These are phyloP conservation scores for Pseudogymnoascus sp. DNA, from an alignment of 2,329 filamentous ascomycete species.

Conservation along the genomic window DNA sequence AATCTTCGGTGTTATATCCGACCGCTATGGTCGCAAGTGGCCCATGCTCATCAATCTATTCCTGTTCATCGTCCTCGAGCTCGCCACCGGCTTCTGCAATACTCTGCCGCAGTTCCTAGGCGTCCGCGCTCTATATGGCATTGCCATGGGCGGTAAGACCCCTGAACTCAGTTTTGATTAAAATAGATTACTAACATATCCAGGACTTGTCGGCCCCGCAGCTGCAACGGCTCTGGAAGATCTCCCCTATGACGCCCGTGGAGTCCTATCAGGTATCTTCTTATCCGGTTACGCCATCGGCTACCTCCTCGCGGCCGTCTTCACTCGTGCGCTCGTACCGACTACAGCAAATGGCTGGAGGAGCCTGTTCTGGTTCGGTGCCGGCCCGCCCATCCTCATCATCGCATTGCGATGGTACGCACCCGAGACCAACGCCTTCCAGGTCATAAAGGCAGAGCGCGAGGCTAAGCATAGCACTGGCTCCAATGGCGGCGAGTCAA, in stretches of 20 bases:
- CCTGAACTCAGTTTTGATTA: background rate
- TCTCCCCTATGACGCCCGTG: slow-evolving; percentile 24
- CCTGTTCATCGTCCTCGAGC: slow-evolving; percentile 62
- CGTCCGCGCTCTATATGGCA: slow-evolving; percentile 66
- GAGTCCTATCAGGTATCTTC: slow-evolving; percentile 26
- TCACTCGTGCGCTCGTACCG: slow-evolving; percentile 60
- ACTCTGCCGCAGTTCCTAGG: slow-evolving; percentile 51
- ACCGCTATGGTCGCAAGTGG: slow-evolving; percentile 58
- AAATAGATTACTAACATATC: background rate
- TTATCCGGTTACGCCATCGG: slow-evolving; percentile 26
- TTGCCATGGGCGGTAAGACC: slow-evolving; percentile 66
- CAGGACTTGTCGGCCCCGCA: slow-evolving; percentile 61
- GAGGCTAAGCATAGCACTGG: slow-evolving; percentile 52
- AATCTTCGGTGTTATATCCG: slow-evolving; percentile 41
- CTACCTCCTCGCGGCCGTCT: slow-evolving; percentile 36
- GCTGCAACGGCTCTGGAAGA: slow-evolving; percentile 70
- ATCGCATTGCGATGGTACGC: slow-evolving; percentile 69
- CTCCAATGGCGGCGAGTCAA: slow-evolving; percentile 60
- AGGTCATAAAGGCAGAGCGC: slow-evolving; percentile 58
- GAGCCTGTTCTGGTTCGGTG: slow-evolving; percentile 80
- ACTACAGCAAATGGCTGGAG: slow-evolving; percentile 74
- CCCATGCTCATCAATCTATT: slow-evolving; percentile 69
- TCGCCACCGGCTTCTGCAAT: slow-evolving; percentile 33
- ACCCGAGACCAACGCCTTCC: slow-evolving; percentile 69
- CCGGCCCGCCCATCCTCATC: slow-evolving; percentile 68